Conservation (phyloP, 257 asterid species). For the Euphrasia confusa region DNA sequence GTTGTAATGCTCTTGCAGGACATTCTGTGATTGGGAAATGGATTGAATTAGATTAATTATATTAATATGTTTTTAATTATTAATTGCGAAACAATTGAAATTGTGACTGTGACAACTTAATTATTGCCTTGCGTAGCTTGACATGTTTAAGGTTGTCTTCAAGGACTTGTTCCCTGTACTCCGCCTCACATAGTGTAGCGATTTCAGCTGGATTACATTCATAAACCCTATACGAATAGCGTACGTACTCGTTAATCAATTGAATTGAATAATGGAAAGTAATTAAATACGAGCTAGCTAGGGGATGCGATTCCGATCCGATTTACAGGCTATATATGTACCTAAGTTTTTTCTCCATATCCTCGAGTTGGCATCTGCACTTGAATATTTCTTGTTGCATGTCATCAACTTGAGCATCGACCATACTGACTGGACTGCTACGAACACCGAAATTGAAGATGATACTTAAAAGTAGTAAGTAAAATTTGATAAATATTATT, state of each 20-base stretch:
- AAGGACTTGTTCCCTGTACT: conserved; percentile 66
- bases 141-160: conserved; percentile 65
- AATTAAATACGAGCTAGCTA: no score
- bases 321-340: not conserved
- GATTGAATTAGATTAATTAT: not conserved
- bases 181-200: conserved; percentile 55
- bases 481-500: not conserved
- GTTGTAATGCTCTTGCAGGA: conserved; percentile 48
- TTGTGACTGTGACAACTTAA: not conserved
- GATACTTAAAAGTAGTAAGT: no score
- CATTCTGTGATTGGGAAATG: conserved; percentile 34
- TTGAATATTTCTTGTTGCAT: conserved; percentile 60
- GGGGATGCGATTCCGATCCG: not conserved
- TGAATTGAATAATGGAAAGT: not conserved
- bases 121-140: conserved; percentile 55
- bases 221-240: conserved; percentile 38
- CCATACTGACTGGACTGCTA: conserved; percentile 51
- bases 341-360: conserved; percentile 70
- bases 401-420: conserved; percentile 71
- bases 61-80: no score
- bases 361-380: conserved; percentile 58
- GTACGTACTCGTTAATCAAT: not conserved
- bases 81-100: not conserved
- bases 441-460: conserved; percentile 3
- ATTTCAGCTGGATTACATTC: conserved; percentile 68